Evolutionary conservation across 192 early-diverging fungal genomes (phyloP), one percentile per base, ranked within the genome.

Genomic region (Powellomyces hirtus): DNA sequence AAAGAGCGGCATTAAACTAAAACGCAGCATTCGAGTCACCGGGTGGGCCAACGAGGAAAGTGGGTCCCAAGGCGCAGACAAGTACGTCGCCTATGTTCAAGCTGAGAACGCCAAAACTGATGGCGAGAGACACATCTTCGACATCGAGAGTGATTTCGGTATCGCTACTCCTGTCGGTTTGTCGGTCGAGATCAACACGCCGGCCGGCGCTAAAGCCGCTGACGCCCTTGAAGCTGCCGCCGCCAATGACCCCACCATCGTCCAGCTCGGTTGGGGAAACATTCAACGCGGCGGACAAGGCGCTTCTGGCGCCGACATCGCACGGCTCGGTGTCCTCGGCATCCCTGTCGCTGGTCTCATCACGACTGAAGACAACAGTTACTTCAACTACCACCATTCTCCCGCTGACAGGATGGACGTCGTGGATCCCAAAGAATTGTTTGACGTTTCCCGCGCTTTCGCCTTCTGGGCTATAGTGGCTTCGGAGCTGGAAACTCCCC

Each of bases 391-490:
- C 16, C 53, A 56, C 26, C 53, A 56, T 29, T 31, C 27, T 2
- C 53, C 16, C 14, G 53, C 22, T 30, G 53, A 56, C 16, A 26
- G 14, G 3, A 26, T 56, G 4, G 53, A 56, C 27, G 53, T 56
- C 22, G 53, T 56, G 5, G 33, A 56, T 16, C 53, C 22, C 5
- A 27, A 33, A 3, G 53, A 26, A 16, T 30, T 56, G 31, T 56
- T 31, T 33, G 16, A 26, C 27, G 33, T 30, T 33, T 22, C 53
- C 3, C 31, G 5, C 1, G 53, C 53, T 5, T 5, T 56, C 6
- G 53, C 53, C 16, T 56, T 56, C 53, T 56, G 53, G 53, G 53
- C 53, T 6, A 56, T 56, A 5, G 53, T 56, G 27, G 53, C 53
- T 5, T 56, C 53, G 27, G 53, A 56, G 53, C 53, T 56, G 1